Conservation (phyloP, 1,284 basidiomycete species). For the Trametes hirsuta region DNA sequence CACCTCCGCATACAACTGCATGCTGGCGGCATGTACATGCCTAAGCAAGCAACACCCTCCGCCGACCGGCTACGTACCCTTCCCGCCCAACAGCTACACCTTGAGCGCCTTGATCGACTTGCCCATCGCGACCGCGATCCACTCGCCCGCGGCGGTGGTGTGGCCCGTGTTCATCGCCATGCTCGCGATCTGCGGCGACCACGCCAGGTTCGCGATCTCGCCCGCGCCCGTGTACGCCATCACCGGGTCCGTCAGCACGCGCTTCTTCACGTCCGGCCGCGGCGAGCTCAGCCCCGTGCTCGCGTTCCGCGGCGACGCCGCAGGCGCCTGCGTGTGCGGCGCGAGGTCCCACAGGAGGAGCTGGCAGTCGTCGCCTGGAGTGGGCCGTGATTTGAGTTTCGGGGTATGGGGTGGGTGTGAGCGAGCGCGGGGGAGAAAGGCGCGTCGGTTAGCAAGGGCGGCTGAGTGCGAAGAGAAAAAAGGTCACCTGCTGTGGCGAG, state of each 20-base stretch:
- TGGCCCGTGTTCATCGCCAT: slow-evolving; percentile 75
- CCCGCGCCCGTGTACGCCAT: slow-evolving; percentile 82
- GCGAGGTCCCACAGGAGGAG: slow-evolving; percentile 88
- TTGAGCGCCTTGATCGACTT: slow-evolving; percentile 82
- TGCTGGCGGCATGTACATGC: no score
- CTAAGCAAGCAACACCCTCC: no score
- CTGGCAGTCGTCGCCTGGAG: slow-evolving; percentile 87
- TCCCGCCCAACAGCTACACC: slow-evolving; percentile 46
- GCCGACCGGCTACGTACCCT: no score
- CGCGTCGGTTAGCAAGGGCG: background rate
- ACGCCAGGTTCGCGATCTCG: slow-evolving; percentile 88
- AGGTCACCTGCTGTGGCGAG: slow-evolving; percentile 81
- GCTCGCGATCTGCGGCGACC: slow-evolving; percentile 79
- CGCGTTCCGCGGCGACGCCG: slow-evolving; percentile 63
- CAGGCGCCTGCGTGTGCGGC: slow-evolving; percentile 55
- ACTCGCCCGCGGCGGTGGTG: slow-evolving; percentile 79
- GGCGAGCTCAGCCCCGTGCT: slow-evolving; percentile 73
- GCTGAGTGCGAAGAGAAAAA: background rate
- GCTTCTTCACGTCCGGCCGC: slow-evolving; percentile 76
- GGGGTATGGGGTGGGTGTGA: background rate
- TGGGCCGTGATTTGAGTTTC: background rate
- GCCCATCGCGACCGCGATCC: slow-evolving; percentile 89
- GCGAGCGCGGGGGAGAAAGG: background rate
- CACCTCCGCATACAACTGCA: no score
- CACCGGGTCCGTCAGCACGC: slow-evolving; percentile 70